Evolutionary conservation across 2,329 filamentous ascomycete species (phyloP).

Genomic region (Talaromyces rugulosus): DNA sequence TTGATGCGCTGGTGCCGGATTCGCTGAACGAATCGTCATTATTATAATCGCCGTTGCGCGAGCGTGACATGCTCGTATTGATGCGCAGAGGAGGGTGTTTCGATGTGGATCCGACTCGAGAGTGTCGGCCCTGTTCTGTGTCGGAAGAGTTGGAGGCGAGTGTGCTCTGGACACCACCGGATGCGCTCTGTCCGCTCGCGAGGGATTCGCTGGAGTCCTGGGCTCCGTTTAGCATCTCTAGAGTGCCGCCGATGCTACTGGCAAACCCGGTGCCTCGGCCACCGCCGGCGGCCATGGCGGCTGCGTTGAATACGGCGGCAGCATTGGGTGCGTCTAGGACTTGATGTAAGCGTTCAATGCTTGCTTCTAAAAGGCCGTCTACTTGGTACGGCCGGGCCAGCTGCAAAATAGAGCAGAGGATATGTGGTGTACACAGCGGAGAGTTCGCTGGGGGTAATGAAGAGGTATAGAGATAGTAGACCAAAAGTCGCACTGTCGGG

Average conservation of each 20-base stretch:
- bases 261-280: constrained; percentile 74
- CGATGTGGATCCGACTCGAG: constrained; percentile 15
- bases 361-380: constrained; percentile 86
- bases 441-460: constrained; percentile 73
- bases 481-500: constrained; percentile 80
- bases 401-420: constrained; percentile 90
- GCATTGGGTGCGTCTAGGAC: constrained; percentile 90
- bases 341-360: constrained; percentile 84
- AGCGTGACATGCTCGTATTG: constrained; percentile 33
- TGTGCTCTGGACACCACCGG: constrained; percentile 23
- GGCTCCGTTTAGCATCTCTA: constrained; percentile 38
- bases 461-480: constrained; percentile 92
- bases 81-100: constrained; percentile 36
- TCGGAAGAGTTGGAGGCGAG: constrained; percentile 37
- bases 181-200: neutral
- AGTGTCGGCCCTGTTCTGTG: constrained; percentile 30
- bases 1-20: constrained; percentile 32
- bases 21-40: constrained; percentile 36
- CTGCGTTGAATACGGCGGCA: constrained; percentile 95
- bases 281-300: constrained; percentile 94
- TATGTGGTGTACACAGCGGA: constrained; percentile 84
- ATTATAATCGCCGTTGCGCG: constrained; percentile 23
- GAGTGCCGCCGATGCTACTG: constrained; percentile 48
- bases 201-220: constrained; percentile 21
- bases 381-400: constrained; percentile 89